Evolutionary conservation across 768 basidiomycete genomes (phyloP).

Genomic region (Xerocomus brunneocitrinus): DNA sequence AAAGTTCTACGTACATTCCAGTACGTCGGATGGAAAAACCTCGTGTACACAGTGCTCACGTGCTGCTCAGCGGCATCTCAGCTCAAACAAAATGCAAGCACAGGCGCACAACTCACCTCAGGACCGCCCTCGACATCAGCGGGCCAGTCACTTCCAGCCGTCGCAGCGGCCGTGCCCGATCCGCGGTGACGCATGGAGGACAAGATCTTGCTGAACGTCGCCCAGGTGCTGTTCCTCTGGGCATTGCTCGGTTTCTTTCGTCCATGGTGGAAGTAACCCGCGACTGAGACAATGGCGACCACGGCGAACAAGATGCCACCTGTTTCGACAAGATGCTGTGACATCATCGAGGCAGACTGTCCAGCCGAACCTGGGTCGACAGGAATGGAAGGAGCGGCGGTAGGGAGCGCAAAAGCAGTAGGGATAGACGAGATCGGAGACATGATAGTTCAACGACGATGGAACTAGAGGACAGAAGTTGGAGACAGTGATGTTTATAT

Average conservation of each 20-base stretch:
- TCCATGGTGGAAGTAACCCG: constrained; percentile 14
- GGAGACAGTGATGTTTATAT: constrained; percentile 5
- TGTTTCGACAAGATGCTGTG: constrained; percentile 5
- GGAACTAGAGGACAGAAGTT: neutral
- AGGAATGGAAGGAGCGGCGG: constrained; percentile 2
- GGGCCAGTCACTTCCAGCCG: neutral
- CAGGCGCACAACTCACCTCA: constrained; percentile 1
- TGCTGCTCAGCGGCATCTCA: constrained; percentile 6
- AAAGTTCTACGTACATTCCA: constrained; percentile 14
- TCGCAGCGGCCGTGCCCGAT: neutral
- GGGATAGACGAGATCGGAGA: constrained; percentile 13
- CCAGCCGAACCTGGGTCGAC: neutral
- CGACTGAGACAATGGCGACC: constrained; percentile 9
- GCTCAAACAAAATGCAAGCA: neutral
- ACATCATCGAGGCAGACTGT: neutral
- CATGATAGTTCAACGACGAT: constrained; percentile 9
- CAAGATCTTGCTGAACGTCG: constrained; percentile 1
- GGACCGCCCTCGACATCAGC: constrained; percentile 9
- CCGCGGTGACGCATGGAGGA: constrained; percentile 6
- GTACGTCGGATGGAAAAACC: constrained; percentile 17
- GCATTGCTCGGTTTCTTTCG: neutral
- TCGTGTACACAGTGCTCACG: constrained; percentile 20
- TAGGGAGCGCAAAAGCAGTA: constrained; percentile 3
- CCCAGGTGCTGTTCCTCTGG: constrained; percentile 3
- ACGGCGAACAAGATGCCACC: constrained; percentile 14